Conservation (phyloP, 202 grass and related monocot genomes). For the Alloteropsis angusta region DNA sequence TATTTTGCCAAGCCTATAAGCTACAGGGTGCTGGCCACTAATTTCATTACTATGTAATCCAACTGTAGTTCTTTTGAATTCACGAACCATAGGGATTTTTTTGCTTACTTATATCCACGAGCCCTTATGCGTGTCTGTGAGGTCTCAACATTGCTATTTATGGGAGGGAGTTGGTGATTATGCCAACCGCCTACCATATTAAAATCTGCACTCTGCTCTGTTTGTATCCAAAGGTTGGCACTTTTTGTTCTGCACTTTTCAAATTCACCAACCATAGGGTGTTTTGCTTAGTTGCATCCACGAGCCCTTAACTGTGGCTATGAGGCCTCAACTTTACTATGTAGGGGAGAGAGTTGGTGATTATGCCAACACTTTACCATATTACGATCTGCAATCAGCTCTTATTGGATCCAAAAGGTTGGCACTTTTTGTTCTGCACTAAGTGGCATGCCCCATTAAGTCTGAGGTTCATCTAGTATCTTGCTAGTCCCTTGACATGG, state of each 20-base stretch:
- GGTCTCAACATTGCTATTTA: too few relatives aligned
- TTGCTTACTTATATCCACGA: not conserved
- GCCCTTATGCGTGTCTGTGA: not conserved
- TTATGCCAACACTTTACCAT: too few relatives aligned
- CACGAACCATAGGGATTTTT: not conserved
- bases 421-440: not conserved
- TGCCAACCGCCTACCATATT: too few relatives aligned
- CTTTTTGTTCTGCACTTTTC: not conserved
- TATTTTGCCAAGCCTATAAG: not conserved
- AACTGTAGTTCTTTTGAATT: not conserved
- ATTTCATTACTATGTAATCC: not conserved
- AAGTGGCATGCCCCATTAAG: not conserved
- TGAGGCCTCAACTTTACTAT: not conserved
- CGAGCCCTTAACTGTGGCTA: not conserved
- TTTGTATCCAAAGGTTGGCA: too few relatives aligned
- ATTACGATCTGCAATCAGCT: too few relatives aligned
- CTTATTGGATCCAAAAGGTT: too few relatives aligned
- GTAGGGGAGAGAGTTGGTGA: too few relatives aligned
- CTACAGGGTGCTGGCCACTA: not conserved
- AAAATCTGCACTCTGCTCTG: too few relatives aligned
- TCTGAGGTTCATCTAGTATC: not conserved
- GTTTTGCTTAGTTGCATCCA: not conserved
- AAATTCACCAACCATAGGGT: not conserved
- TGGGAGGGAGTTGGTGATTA: too few relatives aligned
- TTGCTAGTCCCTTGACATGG: not conserved